These are phyloP conservation scores for Spencermartinsiella ligniputridi DNA, from an alignment of 1,139 yeast species.

Conservation along the genomic window DNA sequence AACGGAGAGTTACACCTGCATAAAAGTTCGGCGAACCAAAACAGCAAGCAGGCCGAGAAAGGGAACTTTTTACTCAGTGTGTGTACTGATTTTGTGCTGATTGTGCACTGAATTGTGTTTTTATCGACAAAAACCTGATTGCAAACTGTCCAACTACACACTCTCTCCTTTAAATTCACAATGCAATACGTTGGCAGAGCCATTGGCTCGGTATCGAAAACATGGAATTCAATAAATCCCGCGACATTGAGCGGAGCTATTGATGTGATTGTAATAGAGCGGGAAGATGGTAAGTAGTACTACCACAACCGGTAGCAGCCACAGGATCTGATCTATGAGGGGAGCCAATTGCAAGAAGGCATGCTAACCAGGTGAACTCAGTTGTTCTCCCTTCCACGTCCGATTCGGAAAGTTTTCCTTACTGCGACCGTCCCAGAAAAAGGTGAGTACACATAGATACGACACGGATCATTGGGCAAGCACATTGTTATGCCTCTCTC, in stretches of 20 bases:
- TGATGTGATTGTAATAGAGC: slow-evolving; percentile 95
- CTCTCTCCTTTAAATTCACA: too few species aligned
- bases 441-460: slow-evolving; percentile 31
- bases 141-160: too few species aligned
- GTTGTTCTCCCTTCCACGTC: slow-evolving; percentile 95
- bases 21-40: too few species aligned
- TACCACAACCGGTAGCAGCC: too few species aligned
- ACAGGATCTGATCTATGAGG: too few species aligned
- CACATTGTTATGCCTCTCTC: not conserved
- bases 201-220: slow-evolving; percentile 88
- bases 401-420: slow-evolving; percentile 93
- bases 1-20: too few species aligned
- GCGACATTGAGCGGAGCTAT: slow-evolving; percentile 96
- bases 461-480: not conserved
- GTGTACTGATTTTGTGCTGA: too few species aligned
- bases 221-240: slow-evolving; percentile 96
- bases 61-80: too few species aligned
- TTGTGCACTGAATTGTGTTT: too few species aligned
- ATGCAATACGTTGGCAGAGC: slow-evolving; percentile 98
- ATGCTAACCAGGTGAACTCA: slow-evolving; percentile 49
- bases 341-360: not conserved
- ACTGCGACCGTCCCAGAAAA: slow-evolving; percentile 92
- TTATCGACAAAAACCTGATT: too few species aligned
- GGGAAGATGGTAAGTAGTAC: slow-evolving; percentile 57
- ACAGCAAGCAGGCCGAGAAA: too few species aligned